Conservation (phyloP, 805 yeast genomes). For the Ogataea haglerorum region DNA sequence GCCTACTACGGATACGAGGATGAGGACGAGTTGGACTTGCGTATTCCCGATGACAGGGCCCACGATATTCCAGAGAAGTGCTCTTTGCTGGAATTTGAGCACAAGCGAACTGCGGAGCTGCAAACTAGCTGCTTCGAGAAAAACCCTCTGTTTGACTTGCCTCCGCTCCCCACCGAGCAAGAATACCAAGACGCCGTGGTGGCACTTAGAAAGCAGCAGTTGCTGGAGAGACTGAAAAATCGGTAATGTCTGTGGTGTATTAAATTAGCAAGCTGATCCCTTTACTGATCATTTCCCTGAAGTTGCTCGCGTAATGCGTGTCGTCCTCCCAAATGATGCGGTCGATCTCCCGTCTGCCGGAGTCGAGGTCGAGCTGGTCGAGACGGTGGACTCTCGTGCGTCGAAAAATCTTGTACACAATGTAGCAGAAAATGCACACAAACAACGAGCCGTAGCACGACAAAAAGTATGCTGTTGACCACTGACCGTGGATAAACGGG, state of each 20-base stretch:
- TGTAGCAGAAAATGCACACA: slow-evolving; percentile 41
- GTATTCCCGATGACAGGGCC: background rate
- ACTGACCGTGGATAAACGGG: slow-evolving; percentile 44
- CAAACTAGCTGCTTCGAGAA: background rate
- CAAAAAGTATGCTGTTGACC: slow-evolving; percentile 49
- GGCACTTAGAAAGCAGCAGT: slow-evolving; percentile 39
- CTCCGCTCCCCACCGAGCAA: slow-evolving; percentile 31
- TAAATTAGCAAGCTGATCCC: slow-evolving; percentile 17
- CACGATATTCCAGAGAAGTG: background rate
- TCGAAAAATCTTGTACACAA: slow-evolving; percentile 50
- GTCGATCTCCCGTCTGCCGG: slow-evolving; percentile 83
- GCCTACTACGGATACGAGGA: slow-evolving; percentile 44
- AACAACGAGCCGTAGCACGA: slow-evolving; percentile 53
- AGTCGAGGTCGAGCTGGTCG: slow-evolving; percentile 75
- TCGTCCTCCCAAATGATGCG: slow-evolving; percentile 80
- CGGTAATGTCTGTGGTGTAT: slow-evolving; percentile 15
- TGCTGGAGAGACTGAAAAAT: slow-evolving; percentile 37
- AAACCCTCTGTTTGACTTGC: slow-evolving; percentile 17
- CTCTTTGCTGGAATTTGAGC: background rate
- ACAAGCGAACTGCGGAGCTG: background rate
- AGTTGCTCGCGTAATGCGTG: slow-evolving; percentile 31
- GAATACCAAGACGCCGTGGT: slow-evolving; percentile 48
- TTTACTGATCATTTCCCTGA: slow-evolving; percentile 30
- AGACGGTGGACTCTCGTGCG: slow-evolving; percentile 65
- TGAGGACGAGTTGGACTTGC: slow-evolving; percentile 14